Evolutionary conservation across 345 rosid species (phyloP), one percentile per base, ranked within the genome.

Genomic region (Carallia pectinifolia): DNA sequence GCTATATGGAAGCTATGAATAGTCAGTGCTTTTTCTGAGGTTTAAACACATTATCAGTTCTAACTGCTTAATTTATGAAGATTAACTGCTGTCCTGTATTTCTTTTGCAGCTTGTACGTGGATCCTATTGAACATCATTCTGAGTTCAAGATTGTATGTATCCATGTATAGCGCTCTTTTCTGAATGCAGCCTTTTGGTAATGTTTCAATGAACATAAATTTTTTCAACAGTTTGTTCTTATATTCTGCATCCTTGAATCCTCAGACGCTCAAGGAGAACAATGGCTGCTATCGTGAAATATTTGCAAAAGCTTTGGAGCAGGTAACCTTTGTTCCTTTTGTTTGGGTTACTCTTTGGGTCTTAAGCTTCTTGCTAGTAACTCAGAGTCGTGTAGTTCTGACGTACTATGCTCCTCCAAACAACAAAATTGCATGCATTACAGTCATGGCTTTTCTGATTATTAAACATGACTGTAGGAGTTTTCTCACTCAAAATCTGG

Each of bases 1-100:
- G 59, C 73, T 86, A 52, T 85, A 83, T 63, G 90, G 90, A 70
- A 81, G 87, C 80, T 76, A 81, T 69, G 64, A 81, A 72, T 77
- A 81, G 89, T 82, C 9, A 71, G 89, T 81, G 38, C 38, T 60
- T 72, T 61, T 72, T 73, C 70, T 68, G 37, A 37, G 37, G 19
- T 50, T 74, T 37, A 53, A 40, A 16, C 39, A 4, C 16, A 44
- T 62, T 67, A 12, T 62, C 27, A 17, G 66, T 56, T 39, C 67
- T 23, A 27, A 5, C 48, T 62, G 19, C 27, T 58, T 16, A 61
- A 48, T 44, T 19, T 64, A 29, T 44, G 52, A 7, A 37, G 23
- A 65, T 44, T 66, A 59, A 74, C 8, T 12, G 17, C n/a, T 68
- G 40, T 64, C 40, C 62, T 59, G 19, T 15, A 16, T 74, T 50